Conservation (phyloP, 257 asterid genomes). For the Salvia miltiorrhiza region DNA sequence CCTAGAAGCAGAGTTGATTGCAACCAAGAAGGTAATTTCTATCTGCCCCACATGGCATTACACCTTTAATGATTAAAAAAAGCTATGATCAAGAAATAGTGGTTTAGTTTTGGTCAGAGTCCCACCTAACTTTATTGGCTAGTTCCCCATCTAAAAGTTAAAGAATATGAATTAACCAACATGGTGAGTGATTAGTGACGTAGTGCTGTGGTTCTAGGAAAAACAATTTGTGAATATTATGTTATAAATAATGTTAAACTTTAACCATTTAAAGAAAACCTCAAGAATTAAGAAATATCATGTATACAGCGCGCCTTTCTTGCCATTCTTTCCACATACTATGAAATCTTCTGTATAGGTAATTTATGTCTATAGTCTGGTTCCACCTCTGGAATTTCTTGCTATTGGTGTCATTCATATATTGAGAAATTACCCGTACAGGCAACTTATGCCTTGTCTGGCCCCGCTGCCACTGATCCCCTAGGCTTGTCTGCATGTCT, state of each 20-base stretch:
- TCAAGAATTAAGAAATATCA: not conserved
- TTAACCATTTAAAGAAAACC: not conserved
- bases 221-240: not conserved
- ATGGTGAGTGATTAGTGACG: not conserved
- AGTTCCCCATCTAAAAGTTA: not conserved
- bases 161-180: not conserved
- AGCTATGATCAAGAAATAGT: not conserved
- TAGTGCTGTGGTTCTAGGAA: not conserved
- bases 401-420: not conserved
- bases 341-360: too few relatives aligned
- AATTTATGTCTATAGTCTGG: too few relatives aligned
- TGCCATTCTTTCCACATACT: not conserved
- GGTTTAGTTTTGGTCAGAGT: not conserved
- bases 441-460: not conserved
- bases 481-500: too few relatives aligned
- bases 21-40: conserved; percentile 67
- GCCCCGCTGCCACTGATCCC: too few relatives aligned
- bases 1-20: conserved; percentile 79
- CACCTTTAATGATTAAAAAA: not conserved
- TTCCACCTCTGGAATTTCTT: not conserved
- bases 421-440: not conserved
- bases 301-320: not conserved
- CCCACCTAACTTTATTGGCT: not conserved
- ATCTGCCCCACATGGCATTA: not conserved
- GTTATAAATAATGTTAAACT: not conserved